Conservation (phyloP, 2,329 filamentous ascomycete genomes). For the Pseudogymnoascus sp. region DNA sequence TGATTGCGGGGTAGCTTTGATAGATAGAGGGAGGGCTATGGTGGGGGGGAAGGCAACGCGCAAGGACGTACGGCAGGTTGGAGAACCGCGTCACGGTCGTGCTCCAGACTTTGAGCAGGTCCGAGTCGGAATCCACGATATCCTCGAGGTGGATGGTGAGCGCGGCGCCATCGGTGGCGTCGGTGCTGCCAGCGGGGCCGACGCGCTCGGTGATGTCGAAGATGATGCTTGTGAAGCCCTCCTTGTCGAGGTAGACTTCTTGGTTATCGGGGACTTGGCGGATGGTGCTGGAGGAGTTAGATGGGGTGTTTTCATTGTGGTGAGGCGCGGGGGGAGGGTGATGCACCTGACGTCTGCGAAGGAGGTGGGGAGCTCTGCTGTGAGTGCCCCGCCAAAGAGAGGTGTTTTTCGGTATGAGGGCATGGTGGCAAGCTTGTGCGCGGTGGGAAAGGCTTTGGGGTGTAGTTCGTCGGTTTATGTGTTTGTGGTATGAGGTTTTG, state of each 20-base stretch:
- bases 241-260: constrained; percentile 80
- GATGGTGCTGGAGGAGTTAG: constrained; percentile 46
- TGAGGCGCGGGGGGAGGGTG: constrained; percentile 9
- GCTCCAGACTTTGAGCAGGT: constrained; percentile 58
- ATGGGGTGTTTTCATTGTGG: constrained; percentile 11
- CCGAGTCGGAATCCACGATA: constrained; percentile 54
- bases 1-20: constrained; percentile 14
- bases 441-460: background rate
- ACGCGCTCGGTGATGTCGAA: constrained; percentile 86
- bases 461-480: background rate
- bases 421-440: constrained; percentile 30
- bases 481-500: background rate
- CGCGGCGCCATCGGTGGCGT: constrained; percentile 61
- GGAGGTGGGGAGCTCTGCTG: constrained; percentile 55
- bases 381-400: constrained; percentile 66
- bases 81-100: constrained; percentile 52
- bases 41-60: background rate
- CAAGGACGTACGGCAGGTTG: constrained; percentile 34
- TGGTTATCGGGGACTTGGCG: constrained; percentile 79
- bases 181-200: constrained; percentile 40
- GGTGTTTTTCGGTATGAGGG: constrained; percentile 47
- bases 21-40: constrained; percentile 13
- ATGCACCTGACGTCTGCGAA: constrained; percentile 67
- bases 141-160: constrained; percentile 62
- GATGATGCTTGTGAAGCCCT: constrained; percentile 79